phyloP scores from a whole-genome alignment of 2,329 filamentous ascomycete species.

The Arthrinium phaeospermum region DNA sequence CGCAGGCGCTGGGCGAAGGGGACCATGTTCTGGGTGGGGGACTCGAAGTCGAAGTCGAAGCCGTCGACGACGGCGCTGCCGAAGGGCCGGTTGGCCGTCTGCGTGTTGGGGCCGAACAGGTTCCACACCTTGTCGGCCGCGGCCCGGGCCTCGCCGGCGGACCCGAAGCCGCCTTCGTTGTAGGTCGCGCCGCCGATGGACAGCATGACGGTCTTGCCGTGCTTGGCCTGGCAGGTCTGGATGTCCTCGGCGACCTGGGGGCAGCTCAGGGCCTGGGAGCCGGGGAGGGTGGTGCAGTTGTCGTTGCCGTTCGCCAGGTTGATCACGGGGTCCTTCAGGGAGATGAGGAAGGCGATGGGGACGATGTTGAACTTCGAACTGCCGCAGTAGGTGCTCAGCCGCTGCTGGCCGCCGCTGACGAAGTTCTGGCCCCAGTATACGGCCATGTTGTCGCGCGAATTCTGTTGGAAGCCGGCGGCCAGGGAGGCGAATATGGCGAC shows the following conservation, averaged over 20 bases:
- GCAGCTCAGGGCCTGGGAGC: constrained; percentile 64
- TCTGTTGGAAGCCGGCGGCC: constrained; percentile 52
- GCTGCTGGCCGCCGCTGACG: constrained; percentile 56
- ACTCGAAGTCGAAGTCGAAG: constrained; percentile 80
- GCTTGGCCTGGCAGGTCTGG: constrained; percentile 61
- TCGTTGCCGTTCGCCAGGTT: constrained; percentile 70
- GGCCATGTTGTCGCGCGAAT: constrained; percentile 59
- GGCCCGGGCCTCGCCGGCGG: constrained; percentile 52
- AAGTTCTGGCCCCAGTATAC: constrained; percentile 78
- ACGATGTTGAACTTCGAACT: constrained; percentile 64
- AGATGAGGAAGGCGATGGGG: constrained; percentile 66
- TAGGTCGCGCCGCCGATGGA: constrained; percentile 76
- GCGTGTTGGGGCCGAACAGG: constrained; percentile 68
- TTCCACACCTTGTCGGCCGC: constrained; percentile 71
- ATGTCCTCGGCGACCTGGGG: constrained; percentile 66
- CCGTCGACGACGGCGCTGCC: constrained; percentile 70
- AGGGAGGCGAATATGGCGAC: constrained; percentile 23
- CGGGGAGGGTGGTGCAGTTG: constrained; percentile 63
- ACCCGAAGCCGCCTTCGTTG: constrained; percentile 69
- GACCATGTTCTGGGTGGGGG: constrained; percentile 61
- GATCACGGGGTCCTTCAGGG: constrained; percentile 58
- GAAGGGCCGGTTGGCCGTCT: constrained; percentile 66
- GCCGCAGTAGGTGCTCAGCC: constrained; percentile 63
- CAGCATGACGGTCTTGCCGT: constrained; percentile 73
- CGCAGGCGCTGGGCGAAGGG: constrained; percentile 66